Evolutionary conservation across 805 yeast species (phyloP).

Genomic region (Ogataea nakhonphanomensis): DNA sequence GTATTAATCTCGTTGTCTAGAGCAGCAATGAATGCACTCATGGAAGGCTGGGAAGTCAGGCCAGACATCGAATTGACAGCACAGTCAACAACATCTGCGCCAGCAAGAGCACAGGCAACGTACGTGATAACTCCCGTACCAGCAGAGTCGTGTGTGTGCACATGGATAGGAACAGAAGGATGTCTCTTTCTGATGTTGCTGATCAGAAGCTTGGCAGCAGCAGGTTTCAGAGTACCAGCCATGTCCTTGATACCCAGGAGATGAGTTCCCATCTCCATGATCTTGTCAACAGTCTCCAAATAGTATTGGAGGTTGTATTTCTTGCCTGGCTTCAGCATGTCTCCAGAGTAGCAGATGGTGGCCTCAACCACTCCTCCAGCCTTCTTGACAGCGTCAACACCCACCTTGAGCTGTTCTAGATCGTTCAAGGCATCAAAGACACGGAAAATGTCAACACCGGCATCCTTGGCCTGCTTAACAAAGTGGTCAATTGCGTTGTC

Average conservation of each 20-base stretch:
- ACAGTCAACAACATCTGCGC: constrained; percentile 98
- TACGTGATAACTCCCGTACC: constrained; percentile 98
- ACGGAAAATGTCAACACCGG: constrained; percentile 96
- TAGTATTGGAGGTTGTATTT: constrained; percentile 94
- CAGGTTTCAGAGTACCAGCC: constrained; percentile 99
- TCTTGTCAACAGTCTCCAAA: constrained; percentile 71
- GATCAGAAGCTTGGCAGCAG: constrained; percentile 81
- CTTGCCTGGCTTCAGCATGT: constrained; percentile 93
- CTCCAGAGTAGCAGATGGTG: constrained; percentile 98
- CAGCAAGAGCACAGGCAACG: constrained; percentile 91
- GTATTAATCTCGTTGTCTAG: constrained; percentile 82
- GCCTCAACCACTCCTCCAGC: constrained; percentile 99
- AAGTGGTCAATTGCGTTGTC: constrained; percentile 98
- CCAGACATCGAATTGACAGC: constrained; percentile 98
- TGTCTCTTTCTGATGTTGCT: constrained; percentile 78
- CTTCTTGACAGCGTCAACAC: constrained; percentile 95
- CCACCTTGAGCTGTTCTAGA: constrained; percentile 93
- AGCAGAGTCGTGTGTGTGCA: constrained; percentile 98
- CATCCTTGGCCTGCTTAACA: constrained; percentile 88
- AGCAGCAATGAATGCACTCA: constrained; percentile 89
- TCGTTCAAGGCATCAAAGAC: constrained; percentile 98
- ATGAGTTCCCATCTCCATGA: constrained; percentile 94
- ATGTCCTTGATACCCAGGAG: constrained; percentile 96
- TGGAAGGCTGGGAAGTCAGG: constrained; percentile 96
- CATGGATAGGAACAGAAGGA: constrained; percentile 96